Evolutionary conservation across 2,329 filamentous ascomycete species (phyloP).

Genomic region (Gremmenia infestans): DNA sequence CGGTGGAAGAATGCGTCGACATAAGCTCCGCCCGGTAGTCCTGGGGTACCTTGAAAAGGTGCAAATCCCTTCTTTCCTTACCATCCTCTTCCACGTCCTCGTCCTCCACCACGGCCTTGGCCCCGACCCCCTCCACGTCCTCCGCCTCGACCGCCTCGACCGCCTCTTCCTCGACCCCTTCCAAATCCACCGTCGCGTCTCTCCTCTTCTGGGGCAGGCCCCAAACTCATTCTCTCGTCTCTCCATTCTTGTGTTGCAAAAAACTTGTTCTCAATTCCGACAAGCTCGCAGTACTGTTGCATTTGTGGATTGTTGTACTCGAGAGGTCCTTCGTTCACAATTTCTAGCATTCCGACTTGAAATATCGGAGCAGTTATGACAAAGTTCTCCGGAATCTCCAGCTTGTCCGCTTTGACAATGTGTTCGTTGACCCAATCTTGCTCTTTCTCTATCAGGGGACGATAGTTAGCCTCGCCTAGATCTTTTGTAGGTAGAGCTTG

Average conservation of each 20-base stretch:
- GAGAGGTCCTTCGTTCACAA: conserved; percentile 56
- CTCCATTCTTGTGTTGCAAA: conserved; percentile 68
- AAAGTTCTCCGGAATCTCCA: conserved; percentile 77
- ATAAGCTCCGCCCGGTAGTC: not conserved
- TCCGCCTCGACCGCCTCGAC: conserved; percentile 32
- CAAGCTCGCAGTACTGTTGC: conserved; percentile 68
- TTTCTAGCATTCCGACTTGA: conserved; percentile 50
- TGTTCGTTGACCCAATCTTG: conserved; percentile 77
- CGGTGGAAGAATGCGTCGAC: not conserved
- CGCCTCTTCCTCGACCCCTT: conserved; percentile 28
- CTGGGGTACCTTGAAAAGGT: conserved; percentile 19
- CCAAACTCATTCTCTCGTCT: conserved; percentile 49
- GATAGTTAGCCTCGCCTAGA: conserved; percentile 65
- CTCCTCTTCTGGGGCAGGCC: conserved; percentile 45
- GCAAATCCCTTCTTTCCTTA: conserved; percentile 5
- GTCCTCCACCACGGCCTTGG: conserved; percentile 27
- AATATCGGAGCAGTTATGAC: conserved; percentile 68
- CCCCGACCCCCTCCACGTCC: conserved; percentile 30
- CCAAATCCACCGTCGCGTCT: conserved; percentile 24
- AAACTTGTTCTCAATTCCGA: conserved; percentile 74
- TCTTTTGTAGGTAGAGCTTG: conserved; percentile 50
- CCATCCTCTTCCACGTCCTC: conserved; percentile 31
- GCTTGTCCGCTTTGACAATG: conserved; percentile 54
- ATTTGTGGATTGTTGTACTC: conserved; percentile 91
- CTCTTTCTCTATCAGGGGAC: conserved; percentile 61